Conservation (phyloP, 768 basidiomycete genomes). For the Cantharellus cinnabarinus region DNA sequence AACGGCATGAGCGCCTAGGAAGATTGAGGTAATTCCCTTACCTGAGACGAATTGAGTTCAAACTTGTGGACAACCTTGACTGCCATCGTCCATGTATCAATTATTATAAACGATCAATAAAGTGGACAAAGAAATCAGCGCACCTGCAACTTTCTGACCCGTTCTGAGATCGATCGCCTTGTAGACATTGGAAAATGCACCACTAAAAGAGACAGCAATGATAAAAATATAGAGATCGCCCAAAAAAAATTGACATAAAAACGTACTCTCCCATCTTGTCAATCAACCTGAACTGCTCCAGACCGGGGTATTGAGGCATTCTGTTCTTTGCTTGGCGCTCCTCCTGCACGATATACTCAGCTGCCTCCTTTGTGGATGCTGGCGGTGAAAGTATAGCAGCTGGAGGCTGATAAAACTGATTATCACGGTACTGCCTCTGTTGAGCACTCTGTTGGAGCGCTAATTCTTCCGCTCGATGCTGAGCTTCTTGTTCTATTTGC, state of each 20-base stretch:
- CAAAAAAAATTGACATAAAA: slow-evolving; percentile 5
- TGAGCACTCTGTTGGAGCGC: slow-evolving; percentile 18
- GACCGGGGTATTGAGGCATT: slow-evolving; percentile 72
- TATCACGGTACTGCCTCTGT: slow-evolving; percentile 11
- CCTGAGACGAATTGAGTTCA: slow-evolving; percentile 80
- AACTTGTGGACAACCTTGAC: slow-evolving; percentile 92
- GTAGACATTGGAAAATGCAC: slow-evolving; percentile 98
- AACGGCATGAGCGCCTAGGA: neutral
- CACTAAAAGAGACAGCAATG: slow-evolving; percentile 25
- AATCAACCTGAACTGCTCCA: slow-evolving; percentile 55
- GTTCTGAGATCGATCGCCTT: slow-evolving; percentile 62
- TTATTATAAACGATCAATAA: slow-evolving; percentile 2
- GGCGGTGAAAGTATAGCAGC: slow-evolving; percentile 12
- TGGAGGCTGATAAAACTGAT: slow-evolving; percentile 7
- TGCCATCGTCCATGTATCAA: slow-evolving; percentile 16
- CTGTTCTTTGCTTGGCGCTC: slow-evolving; percentile 50
- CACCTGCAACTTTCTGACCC: slow-evolving; percentile 67
- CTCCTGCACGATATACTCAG: slow-evolving; percentile 53
- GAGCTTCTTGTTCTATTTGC: neutral
- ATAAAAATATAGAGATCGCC: neutral
- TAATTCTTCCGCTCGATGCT: slow-evolving; percentile 10
- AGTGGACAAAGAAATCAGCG: slow-evolving; percentile 10
- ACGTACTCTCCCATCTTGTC: slow-evolving; percentile 91
- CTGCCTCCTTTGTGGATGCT: slow-evolving; percentile 18
- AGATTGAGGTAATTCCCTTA: slow-evolving; percentile 14